Evolutionary conservation across 2,329 filamentous ascomycete species (phyloP).

Genomic region (Grosmannia huntii): DNA sequence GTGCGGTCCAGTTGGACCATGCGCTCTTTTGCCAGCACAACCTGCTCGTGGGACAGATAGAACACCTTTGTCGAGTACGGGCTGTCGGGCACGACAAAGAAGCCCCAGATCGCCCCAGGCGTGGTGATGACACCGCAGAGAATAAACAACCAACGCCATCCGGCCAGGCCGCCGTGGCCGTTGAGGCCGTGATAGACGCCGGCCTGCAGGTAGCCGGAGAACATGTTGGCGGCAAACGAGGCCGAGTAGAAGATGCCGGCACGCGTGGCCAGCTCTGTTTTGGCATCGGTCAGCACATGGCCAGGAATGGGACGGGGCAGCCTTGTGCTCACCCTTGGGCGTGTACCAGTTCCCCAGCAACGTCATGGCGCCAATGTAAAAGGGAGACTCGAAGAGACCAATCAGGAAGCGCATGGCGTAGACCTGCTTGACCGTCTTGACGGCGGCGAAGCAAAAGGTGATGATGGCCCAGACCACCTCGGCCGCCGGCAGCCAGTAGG

Average conservation of each 20-base stretch:
- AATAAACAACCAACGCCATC: slow-evolving; percentile 37
- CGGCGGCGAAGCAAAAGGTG: slow-evolving; percentile 7
- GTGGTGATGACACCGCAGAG: slow-evolving; percentile 27
- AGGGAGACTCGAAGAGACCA: slow-evolving; percentile 1
- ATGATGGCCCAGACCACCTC: slow-evolving; percentile 2
- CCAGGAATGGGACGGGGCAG: not conserved
- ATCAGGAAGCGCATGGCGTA: slow-evolving; percentile 1
- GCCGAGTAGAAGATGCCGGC: slow-evolving; percentile 1
- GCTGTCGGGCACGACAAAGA: slow-evolving; percentile 26
- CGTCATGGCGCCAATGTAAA: not conserved
- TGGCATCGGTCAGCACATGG: not conserved
- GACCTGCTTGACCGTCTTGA: slow-evolving; percentile 6
- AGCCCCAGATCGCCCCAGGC: slow-evolving; percentile 28
- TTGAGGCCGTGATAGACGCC: slow-evolving; percentile 29
- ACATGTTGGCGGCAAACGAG: slow-evolving; percentile 11
- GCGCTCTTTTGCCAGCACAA: not conserved
- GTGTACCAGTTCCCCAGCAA: slow-evolving; percentile 9
- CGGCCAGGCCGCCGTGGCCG: slow-evolving; percentile 1
- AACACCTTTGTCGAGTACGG: slow-evolving; percentile 11
- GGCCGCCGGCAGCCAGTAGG: slow-evolving; percentile 17
- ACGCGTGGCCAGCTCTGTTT: not conserved
- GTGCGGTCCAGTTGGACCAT: slow-evolving; percentile 2
- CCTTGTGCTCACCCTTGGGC: not conserved
- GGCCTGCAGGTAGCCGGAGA: slow-evolving; percentile 29
- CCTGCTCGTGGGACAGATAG: not conserved